phyloP scores from a whole-genome alignment of 768 basidiomycete genomes.

The Phlebiopsis flavidoalba region DNA sequence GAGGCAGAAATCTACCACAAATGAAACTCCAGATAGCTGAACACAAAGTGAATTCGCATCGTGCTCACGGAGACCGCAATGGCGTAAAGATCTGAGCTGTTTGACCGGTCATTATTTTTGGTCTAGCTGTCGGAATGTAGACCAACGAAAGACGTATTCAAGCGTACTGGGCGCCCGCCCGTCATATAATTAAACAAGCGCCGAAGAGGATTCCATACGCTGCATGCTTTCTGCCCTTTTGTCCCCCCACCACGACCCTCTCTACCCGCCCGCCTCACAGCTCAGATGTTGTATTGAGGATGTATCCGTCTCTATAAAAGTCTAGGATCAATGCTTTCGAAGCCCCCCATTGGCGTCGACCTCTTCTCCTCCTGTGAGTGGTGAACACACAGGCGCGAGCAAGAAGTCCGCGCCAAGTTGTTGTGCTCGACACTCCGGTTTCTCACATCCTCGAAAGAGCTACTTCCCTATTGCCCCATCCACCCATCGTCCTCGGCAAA shows the following conservation, averaged over 20 bases:
- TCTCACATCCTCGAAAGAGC: constrained; percentile 40
- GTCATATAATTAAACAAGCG: neutral
- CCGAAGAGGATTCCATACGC: neutral
- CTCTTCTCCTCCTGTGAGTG: constrained; percentile 20
- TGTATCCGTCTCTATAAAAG: constrained; percentile 43
- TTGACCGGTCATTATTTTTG: constrained; percentile 7
- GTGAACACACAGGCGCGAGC: constrained; percentile 12
- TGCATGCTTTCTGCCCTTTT: neutral
- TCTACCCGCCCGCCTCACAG: neutral
- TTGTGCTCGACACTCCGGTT: constrained; percentile 47
- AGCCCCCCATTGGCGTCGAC: constrained; percentile 32
- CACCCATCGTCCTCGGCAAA: constrained; percentile 18
- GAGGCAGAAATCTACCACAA: constrained; percentile 76
- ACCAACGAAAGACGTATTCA: neutral
- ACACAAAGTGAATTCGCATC: neutral
- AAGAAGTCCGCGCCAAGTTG: constrained; percentile 21
- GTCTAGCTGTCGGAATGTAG: neutral
- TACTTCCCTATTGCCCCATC: constrained; percentile 37
- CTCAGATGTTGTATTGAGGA: constrained; percentile 8
- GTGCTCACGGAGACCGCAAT: constrained; percentile 53
- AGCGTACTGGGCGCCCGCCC: neutral
- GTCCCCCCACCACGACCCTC: neutral
- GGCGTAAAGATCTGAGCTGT: constrained; percentile 16
- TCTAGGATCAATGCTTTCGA: constrained; percentile 65
- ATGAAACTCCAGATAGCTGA: neutral